Evolutionary conservation across 306 rosid genomes (phyloP).

Genomic region (Cucurbita pepo): DNA sequence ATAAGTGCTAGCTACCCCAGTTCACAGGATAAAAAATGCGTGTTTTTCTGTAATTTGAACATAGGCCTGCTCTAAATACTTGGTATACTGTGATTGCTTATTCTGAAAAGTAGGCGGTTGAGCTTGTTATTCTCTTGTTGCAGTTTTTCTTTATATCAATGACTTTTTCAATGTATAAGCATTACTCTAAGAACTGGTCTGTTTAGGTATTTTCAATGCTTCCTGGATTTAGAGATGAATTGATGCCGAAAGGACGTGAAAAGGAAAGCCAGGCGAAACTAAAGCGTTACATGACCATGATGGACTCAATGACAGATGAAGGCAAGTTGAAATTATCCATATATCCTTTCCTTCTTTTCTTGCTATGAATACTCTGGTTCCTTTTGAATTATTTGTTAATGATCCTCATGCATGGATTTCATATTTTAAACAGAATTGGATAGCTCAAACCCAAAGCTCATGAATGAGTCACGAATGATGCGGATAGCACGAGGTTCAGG

Average conservation of each 20-base stretch:
- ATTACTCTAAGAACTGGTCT: constrained; percentile 1
- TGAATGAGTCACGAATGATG: constrained; percentile 65
- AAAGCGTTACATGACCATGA: constrained; percentile 91
- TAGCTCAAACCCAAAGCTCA: constrained; percentile 62
- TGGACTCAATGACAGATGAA: constrained; percentile 97
- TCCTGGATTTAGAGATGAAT: constrained; percentile 58
- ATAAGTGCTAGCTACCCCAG: neutral
- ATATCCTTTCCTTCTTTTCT: neutral
- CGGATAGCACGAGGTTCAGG: constrained; percentile 80
- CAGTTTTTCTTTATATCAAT: neutral
- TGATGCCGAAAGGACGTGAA: constrained; percentile 85
- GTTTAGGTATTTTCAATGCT: constrained; percentile 67
- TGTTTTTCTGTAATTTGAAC: neutral
- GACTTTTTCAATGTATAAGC: neutral
- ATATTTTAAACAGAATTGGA: constrained; percentile 46
- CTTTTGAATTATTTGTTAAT: neutral
- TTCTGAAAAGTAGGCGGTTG: neutral
- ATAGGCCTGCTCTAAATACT: neutral
- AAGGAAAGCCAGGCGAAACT: constrained; percentile 84
- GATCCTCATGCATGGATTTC: constrained; percentile 5
- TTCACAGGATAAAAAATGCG: neutral
- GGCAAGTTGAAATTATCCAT: constrained; percentile 20
- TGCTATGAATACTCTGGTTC: neutral
- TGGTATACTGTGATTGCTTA: neutral
- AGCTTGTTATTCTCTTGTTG: neutral